Percentiles rank a stretch among this genome's conserved stretches.
phyloP scores from a whole-genome alignment of 2,329 filamentous ascomycete genomes.

The Stachybotrys chlorohalonatus region DNA sequence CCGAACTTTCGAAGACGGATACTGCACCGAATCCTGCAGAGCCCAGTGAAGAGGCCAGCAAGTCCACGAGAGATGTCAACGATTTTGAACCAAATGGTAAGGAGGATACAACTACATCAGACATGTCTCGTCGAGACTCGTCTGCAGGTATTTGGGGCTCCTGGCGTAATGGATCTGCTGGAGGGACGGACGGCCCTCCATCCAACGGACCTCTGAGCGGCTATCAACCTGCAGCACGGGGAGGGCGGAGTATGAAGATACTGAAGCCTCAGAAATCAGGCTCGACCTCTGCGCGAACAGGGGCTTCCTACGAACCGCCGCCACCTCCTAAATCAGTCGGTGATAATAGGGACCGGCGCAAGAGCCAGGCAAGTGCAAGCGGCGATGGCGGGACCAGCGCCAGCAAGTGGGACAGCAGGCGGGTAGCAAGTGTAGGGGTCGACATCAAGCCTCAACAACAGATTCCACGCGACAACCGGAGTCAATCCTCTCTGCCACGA shows the following conservation, averaged over 20 bases:
- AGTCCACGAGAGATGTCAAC: slow-evolving; percentile 12
- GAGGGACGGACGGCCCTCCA: slow-evolving; percentile 41
- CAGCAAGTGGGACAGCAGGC: slow-evolving; percentile 47
- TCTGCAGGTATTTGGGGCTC: slow-evolving; percentile 58
- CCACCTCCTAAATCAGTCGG: slow-evolving; percentile 32
- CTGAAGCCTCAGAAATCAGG: slow-evolving; percentile 66
- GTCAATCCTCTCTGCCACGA: slow-evolving; percentile 36
- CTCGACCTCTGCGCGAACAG: slow-evolving; percentile 41
- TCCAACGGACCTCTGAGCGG: slow-evolving; percentile 49
- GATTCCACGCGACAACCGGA: slow-evolving; percentile 27
- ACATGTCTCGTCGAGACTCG: slow-evolving; percentile 32
- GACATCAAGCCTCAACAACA: slow-evolving; percentile 23
- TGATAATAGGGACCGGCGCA: slow-evolving; percentile 38
- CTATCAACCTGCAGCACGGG: slow-evolving; percentile 59
- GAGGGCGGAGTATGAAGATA: slow-evolving; percentile 75
- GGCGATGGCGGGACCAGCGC: slow-evolving; percentile 17
- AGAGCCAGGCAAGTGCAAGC: slow-evolving; percentile 34
- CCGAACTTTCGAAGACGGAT: slow-evolving; percentile 22
- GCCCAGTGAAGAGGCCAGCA: slow-evolving; percentile 34
- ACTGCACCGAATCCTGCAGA: slow-evolving; percentile 30
- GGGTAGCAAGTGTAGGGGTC: slow-evolving; percentile 34
- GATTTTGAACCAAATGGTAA: slow-evolving; percentile 14
- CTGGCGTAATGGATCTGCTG: slow-evolving; percentile 53
- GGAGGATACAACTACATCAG: slow-evolving; percentile 17
- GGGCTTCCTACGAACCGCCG: slow-evolving; percentile 43